A percentile compares a stretch with the other conserved stretches of the same genome.
These are phyloP conservation scores for Parathielavia appendiculata DNA, from an alignment of 495 filamentous ascomycete species.

Conservation along the genomic window DNA sequence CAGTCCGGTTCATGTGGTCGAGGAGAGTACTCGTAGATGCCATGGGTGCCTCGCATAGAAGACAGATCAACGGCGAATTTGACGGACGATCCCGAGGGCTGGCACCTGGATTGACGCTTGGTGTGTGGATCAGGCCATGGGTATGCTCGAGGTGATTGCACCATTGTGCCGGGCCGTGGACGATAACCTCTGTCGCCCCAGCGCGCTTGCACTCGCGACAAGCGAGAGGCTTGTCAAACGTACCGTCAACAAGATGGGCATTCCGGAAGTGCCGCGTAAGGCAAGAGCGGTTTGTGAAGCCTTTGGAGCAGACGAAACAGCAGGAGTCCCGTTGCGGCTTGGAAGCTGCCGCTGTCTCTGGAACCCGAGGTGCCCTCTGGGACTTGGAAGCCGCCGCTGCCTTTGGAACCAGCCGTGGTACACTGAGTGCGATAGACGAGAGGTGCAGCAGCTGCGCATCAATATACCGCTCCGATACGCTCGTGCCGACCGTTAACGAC, in stretches of 20 bases:
- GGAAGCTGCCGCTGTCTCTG: no score
- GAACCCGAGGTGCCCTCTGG: background rate
- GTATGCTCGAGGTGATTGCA: no score
- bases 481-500: background rate
- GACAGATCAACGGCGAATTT: constrained; percentile 7
- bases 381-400: constrained; percentile 3
- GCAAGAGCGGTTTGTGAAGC: constrained; percentile 7
- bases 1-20: constrained; percentile 11
- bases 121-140: constrained; percentile 15
- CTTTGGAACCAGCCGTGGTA: background rate
- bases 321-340: no score
- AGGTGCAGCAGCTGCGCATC: constrained; percentile 12
- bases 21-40: constrained; percentile 14
- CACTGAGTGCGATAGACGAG: constrained; percentile 2
- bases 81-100: constrained; percentile 6
- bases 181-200: no score
- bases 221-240: constrained; percentile 10
- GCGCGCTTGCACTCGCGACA: constrained; percentile 10
- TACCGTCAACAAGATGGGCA: constrained; percentile 12
- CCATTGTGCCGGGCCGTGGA: no score
- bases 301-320: no score
- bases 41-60: no score
- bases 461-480: constrained; percentile 12
- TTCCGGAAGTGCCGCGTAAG: constrained; percentile 14
- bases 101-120: constrained; percentile 14